A percentile compares a stretch with the other conserved stretches of the same genome.
Conservation (phyloP, 495 filamentous ascomycete species). For the Aspergillus baeticus region DNA sequence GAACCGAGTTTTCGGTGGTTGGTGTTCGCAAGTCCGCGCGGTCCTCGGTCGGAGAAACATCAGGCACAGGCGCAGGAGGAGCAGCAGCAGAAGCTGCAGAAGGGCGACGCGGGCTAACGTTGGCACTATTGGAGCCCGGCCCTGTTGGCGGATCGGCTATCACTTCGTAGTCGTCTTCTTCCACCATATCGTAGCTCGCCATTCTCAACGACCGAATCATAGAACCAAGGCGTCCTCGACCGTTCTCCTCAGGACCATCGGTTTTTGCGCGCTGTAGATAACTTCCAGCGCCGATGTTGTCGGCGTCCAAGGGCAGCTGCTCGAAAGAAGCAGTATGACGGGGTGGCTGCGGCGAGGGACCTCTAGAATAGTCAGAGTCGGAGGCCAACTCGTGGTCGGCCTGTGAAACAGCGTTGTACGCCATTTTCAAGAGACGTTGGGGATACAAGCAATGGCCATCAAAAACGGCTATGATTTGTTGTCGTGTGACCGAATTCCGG, state of each 20-base stretch:
- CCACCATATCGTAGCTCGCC: constrained; percentile 45
- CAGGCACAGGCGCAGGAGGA: constrained; percentile 37
- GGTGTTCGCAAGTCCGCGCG: constrained; percentile 53
- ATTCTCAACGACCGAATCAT: constrained; percentile 44
- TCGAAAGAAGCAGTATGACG: constrained; percentile 23
- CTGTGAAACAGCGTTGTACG: constrained; percentile 48
- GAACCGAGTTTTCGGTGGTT: constrained; percentile 55
- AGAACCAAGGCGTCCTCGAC: constrained; percentile 31
- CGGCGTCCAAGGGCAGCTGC: constrained; percentile 27
- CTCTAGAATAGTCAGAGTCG: constrained; percentile 33
- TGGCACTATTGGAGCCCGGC: constrained; percentile 24
- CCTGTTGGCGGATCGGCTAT: constrained; percentile 30
- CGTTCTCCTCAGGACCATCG: constrained; percentile 23
- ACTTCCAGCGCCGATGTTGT: constrained; percentile 25
- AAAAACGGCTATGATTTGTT: constrained; percentile 10
- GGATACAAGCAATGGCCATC: constrained; percentile 17
- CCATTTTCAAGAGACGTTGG: constrained; percentile 33
- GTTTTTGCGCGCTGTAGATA: constrained; percentile 27
- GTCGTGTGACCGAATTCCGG: constrained; percentile 10
- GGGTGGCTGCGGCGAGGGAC: constrained; percentile 25
- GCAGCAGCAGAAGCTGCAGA: constrained; percentile 30
- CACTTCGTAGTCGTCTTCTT: constrained; percentile 45
- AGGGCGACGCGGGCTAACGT: constrained; percentile 22
- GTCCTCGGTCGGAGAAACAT: constrained; percentile 30
- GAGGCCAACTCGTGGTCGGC: constrained; percentile 40